Percentiles rank a stretch among this genome's conserved stretches.
Conservation (phyloP, 2,329 filamentous ascomycete species). For the Colletotrichum sp. region DNA sequence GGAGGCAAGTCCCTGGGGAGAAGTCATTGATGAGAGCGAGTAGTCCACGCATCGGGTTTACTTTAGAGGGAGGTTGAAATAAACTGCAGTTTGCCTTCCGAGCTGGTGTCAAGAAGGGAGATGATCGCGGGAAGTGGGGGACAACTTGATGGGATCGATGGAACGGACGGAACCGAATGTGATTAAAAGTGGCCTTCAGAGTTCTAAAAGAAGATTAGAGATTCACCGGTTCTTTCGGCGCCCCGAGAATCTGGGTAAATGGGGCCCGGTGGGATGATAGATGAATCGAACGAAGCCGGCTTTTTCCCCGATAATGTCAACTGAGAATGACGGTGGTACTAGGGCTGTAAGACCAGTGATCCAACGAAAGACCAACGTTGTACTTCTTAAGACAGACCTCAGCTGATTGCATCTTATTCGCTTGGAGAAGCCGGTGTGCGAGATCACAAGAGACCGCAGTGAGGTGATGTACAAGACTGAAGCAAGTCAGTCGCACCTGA, state of each 20-base stretch:
- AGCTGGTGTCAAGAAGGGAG: not conserved
- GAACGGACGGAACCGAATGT: not conserved
- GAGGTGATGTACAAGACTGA: not conserved
- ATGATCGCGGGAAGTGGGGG: not conserved
- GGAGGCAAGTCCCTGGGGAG: not conserved
- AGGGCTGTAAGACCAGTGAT: not conserved
- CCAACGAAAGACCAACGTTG: not conserved
- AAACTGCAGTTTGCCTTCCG: not conserved
- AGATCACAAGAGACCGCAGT: not conserved
- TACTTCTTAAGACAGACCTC: fast-evolving
- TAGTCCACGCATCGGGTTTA: not conserved
- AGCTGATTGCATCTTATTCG: not conserved
- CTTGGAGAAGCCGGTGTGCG: not conserved
- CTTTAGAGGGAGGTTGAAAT: not conserved
- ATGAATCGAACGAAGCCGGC: not conserved
- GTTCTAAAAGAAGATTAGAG: not conserved
- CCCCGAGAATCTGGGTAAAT: not conserved
- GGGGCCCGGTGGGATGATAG: not conserved
- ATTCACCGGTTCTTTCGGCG: not conserved
- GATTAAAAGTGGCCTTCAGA: not conserved
- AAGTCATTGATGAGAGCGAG: not conserved
- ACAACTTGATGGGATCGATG: not conserved
- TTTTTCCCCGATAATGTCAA: not conserved
- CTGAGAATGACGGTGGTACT: not conserved
- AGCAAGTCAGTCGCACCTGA: not conserved